These are phyloP conservation scores for Neocucurbitaria cava DNA, from an alignment of 2,329 filamentous ascomycete species.

Conservation along the genomic window DNA sequence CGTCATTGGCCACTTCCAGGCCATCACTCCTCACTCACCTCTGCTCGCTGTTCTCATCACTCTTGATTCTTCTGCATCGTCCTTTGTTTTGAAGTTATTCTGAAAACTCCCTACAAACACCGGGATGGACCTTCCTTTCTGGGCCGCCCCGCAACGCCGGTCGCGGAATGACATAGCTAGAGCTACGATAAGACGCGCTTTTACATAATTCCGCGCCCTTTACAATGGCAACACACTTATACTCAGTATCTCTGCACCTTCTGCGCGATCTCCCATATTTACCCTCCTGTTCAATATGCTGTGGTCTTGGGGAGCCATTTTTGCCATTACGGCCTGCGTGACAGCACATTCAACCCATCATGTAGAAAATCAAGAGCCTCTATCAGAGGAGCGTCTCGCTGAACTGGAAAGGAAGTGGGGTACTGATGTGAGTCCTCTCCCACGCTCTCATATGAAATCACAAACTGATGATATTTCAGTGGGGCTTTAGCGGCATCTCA, in stretches of 20 bases:
- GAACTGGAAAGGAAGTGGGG: constrained; percentile 51
- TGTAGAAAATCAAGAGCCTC: constrained; percentile 32
- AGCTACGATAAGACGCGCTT: constrained; percentile 32
- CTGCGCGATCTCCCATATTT: neutral
- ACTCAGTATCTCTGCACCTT: neutral
- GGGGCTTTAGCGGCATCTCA: constrained; percentile 76
- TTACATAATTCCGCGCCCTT: constrained; percentile 41
- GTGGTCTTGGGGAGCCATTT: constrained; percentile 19
- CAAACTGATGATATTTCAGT: constrained; percentile 48
- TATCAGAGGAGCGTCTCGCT: constrained; percentile 41
- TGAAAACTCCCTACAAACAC: neutral
- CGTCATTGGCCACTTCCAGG: constrained; percentile 32
- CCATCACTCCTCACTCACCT: constrained; percentile 3
- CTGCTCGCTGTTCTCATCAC: neutral
- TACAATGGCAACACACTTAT: constrained; percentile 14
- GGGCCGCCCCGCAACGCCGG: constrained; percentile 27
- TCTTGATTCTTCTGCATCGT: neutral
- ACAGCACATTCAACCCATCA: constrained; percentile 39
- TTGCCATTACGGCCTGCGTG: constrained; percentile 24
- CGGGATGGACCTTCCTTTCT: constrained; percentile 29
- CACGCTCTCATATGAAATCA: neutral
- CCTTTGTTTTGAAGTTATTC: neutral
- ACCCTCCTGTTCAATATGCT: constrained; percentile 18
- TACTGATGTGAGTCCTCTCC: constrained; percentile 43
- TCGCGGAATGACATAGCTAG: constrained; percentile 21